A percentile compares a stretch with the other conserved stretches of the same genome.
phyloP scores from a whole-genome alignment of 768 basidiomycete genomes.

The Boletus subparvulus region DNA sequence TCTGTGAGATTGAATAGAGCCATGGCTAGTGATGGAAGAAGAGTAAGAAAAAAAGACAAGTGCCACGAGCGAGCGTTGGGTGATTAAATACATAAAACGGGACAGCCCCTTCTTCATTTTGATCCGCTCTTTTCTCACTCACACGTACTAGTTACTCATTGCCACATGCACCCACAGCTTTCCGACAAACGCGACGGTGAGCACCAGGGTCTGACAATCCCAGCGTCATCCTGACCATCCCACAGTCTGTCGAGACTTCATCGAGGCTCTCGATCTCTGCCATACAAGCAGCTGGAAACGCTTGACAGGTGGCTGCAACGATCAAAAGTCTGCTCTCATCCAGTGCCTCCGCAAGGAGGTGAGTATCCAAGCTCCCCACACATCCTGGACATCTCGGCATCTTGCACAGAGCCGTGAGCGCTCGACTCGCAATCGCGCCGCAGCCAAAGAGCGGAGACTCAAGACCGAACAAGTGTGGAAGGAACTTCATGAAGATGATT shows the following conservation, averaged over 20 bases:
- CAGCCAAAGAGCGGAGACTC: constrained; percentile 53
- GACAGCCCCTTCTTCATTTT: background rate
- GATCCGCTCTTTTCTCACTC: constrained; percentile 4
- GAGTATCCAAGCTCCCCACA: constrained; percentile 12
- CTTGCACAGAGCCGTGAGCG: constrained; percentile 56
- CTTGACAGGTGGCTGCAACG: constrained; percentile 70
- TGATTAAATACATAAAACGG: constrained; percentile 11
- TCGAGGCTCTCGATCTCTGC: constrained; percentile 72
- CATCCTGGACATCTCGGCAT: constrained; percentile 1
- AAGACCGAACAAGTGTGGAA: constrained; percentile 61
- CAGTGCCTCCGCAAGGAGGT: constrained; percentile 73
- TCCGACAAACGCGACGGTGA: constrained; percentile 63
- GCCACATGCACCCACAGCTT: constrained; percentile 65
- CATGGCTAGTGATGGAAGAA: constrained; percentile 32
- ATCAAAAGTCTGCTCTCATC: constrained; percentile 64
- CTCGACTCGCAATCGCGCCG: constrained; percentile 56
- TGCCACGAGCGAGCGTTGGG: background rate
- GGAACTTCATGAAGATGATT: constrained; percentile 56
- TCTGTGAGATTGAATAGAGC: constrained; percentile 46
- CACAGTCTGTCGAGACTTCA: constrained; percentile 72
- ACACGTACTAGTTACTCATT: background rate
- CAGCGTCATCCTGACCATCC: constrained; percentile 7
- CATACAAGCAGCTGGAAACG: constrained; percentile 63
- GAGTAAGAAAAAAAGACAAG: constrained; percentile 8
- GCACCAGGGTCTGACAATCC: constrained; percentile 6